Evolutionary conservation across 306 rosid genomes (phyloP).

Genomic region (Ziziphus jujuba): DNA sequence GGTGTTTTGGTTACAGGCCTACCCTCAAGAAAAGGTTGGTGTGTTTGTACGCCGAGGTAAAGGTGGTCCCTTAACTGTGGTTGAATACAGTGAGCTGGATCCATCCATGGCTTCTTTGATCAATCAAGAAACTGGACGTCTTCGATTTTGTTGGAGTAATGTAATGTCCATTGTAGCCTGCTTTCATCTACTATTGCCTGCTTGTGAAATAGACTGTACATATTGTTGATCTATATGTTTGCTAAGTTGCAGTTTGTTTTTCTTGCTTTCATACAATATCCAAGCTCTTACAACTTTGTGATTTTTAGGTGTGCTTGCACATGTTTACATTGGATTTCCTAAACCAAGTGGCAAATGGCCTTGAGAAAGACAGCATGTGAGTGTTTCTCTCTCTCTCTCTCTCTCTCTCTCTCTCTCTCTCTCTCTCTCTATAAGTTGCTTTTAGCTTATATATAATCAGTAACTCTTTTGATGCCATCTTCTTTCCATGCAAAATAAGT

Average conservation of each 20-base stretch:
- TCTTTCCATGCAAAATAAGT: too few species aligned
- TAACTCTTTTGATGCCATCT: too few species aligned
- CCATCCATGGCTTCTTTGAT: constrained; percentile 71
- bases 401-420: constrained; percentile 16
- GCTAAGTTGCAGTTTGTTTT: not conserved
- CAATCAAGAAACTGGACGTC: constrained; percentile 95
- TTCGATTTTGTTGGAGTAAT: constrained; percentile 98
- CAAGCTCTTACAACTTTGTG: constrained; percentile 27
- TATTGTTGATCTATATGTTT: constrained; percentile 18
- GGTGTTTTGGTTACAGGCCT: constrained; percentile 60
- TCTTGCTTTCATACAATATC: not conserved
- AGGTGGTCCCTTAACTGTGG: constrained; percentile 96
- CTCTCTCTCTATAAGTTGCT: not conserved
- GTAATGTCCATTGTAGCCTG: constrained; percentile 47
- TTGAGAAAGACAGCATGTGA: constrained; percentile 96
- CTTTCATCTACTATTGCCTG: constrained; percentile 25
- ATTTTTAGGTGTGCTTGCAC: constrained; percentile 91
- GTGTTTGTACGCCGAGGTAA: constrained; percentile 94
- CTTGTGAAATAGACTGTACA: not conserved
- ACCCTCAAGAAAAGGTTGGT: constrained; percentile 99
- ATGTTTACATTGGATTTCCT: constrained; percentile 96
- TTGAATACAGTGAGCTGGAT: constrained; percentile 94
- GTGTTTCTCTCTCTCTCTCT: constrained; percentile 27
- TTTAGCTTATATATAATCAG: too few species aligned
- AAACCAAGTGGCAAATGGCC: constrained; percentile 96